Percentiles rank a stretch among this genome's conserved stretches.
These are phyloP conservation scores for Aspergillus eucalypticola DNA, from an alignment of 2,329 filamentous ascomycete species.

Conservation along the genomic window DNA sequence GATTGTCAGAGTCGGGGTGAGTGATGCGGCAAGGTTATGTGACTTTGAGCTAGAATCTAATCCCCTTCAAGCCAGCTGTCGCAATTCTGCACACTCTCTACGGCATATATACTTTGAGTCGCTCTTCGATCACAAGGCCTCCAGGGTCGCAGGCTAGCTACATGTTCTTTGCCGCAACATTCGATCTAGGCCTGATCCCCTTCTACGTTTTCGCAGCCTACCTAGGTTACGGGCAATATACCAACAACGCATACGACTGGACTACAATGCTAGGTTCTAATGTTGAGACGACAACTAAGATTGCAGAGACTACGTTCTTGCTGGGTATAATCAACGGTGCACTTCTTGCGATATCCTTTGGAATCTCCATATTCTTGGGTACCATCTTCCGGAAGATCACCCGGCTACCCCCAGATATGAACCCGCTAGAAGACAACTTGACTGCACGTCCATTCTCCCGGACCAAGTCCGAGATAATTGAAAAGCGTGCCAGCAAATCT, in stretches of 20 bases:
- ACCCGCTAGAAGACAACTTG: conserved; percentile 82
- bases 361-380: conserved; percentile 72
- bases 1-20: conserved; percentile 75
- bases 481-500: conserved; percentile 62
- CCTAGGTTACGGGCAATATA: conserved; percentile 55
- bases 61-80: conserved; percentile 64
- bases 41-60: neutral
- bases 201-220: conserved; percentile 64
- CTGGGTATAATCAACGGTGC: conserved; percentile 63
- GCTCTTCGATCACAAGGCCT: conserved; percentile 68
- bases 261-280: conserved; percentile 62
- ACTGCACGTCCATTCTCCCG: conserved; percentile 75
- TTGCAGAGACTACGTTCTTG: conserved; percentile 69
- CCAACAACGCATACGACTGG: conserved; percentile 57
- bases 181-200: conserved; percentile 67
- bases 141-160: conserved; percentile 84
- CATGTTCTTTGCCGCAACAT: conserved; percentile 75
- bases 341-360: conserved; percentile 70
- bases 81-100: conserved; percentile 73
- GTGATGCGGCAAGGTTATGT: conserved; percentile 31
- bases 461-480: conserved; percentile 63
- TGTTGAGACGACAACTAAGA: conserved; percentile 55
- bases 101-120: conserved; percentile 75
- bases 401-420: conserved; percentile 86
- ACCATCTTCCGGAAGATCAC: conserved; percentile 80